Evolutionary conservation across 768 basidiomycete genomes (phyloP).

Genomic region (Pilatotrama ljubarskyi): DNA sequence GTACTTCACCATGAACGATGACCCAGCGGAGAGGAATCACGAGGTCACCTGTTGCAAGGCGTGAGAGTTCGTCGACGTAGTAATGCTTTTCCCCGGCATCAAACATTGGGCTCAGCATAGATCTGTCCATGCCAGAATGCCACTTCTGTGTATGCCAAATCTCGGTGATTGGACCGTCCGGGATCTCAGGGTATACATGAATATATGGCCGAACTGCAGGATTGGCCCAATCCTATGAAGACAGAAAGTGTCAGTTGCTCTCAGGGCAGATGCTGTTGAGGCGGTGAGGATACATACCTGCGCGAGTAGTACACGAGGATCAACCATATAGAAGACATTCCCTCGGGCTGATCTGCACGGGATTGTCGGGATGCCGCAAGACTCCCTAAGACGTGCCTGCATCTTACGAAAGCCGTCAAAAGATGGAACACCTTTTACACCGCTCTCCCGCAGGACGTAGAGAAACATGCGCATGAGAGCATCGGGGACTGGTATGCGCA

Average conservation of each 20-base stretch:
- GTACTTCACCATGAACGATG: not conserved
- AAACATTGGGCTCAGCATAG: conserved; percentile 19
- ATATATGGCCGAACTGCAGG: conserved; percentile 14
- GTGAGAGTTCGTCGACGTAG: not conserved
- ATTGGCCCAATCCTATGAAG: conserved; percentile 22
- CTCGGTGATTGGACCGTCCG: conserved; percentile 16
- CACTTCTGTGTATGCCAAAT: conserved; percentile 18
- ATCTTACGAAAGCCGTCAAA: conserved; percentile 7
- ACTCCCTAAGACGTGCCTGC: not conserved
- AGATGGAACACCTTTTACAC: conserved; percentile 12
- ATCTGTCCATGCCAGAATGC: not conserved
- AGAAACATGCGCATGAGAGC: conserved; percentile 6
- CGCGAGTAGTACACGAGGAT: conserved; percentile 4
- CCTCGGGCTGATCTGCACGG: conserved; percentile 3
- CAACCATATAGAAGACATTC: conserved; percentile 19
- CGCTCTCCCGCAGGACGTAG: conserved; percentile 7
- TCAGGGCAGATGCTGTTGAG: too few species aligned
- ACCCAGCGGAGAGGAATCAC: too few species aligned
- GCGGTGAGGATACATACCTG: not conserved
- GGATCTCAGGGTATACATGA: conserved; percentile 17
- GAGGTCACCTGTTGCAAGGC: too few species aligned
- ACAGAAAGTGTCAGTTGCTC: not conserved
- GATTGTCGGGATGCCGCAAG: not conserved
- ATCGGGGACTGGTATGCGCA: conserved; percentile 7
- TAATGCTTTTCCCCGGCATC: not conserved